Conservation (phyloP, 768 basidiomycete species). For the Lactifluus piperatus region DNA sequence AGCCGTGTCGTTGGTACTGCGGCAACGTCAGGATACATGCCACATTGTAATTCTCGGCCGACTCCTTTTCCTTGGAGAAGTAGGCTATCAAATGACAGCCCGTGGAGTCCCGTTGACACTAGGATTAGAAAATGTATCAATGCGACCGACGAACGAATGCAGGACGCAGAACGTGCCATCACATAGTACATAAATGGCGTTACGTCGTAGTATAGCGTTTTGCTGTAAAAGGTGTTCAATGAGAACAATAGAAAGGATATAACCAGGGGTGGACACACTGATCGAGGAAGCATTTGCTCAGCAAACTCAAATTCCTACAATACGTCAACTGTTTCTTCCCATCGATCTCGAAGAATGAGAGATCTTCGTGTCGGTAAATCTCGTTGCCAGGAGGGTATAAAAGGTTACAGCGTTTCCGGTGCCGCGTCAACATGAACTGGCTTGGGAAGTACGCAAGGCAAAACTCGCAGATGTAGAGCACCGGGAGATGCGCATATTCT, state of each 20-base stretch:
- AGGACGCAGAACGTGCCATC: slow-evolving; percentile 52
- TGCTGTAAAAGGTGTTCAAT: slow-evolving; percentile 38
- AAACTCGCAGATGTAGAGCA: slow-evolving; percentile 98
- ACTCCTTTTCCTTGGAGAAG: slow-evolving; percentile 99
- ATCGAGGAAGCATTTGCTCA: slow-evolving; percentile 98
- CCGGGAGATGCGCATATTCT: slow-evolving; percentile 92
- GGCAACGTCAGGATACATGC: slow-evolving; percentile 98
- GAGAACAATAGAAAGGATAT: neutral
- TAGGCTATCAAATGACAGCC: slow-evolving; percentile 96
- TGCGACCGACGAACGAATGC: neutral
- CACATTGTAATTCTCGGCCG: slow-evolving; percentile 95
- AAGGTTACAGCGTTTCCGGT: slow-evolving; percentile 85
- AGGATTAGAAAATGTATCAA: slow-evolving; percentile 10
- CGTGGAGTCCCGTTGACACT: slow-evolving; percentile 78
- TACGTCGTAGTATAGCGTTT: slow-evolving; percentile 98
- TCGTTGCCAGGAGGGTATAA: slow-evolving; percentile 97
- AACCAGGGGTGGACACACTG: slow-evolving; percentile 50
- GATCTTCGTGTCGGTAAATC: slow-evolving; percentile 95
- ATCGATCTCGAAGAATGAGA: slow-evolving; percentile 98
- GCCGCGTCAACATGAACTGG: slow-evolving; percentile 82
- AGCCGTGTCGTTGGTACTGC: slow-evolving; percentile 94
- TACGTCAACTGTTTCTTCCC: slow-evolving; percentile 92
- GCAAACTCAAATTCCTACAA: slow-evolving; percentile 92
- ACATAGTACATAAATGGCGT: slow-evolving; percentile 99
- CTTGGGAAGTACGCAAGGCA: slow-evolving; percentile 92